These are phyloP conservation scores for Epithemia pelagica DNA, from an alignment of 108 stramenopile species.

Conservation along the genomic window DNA sequence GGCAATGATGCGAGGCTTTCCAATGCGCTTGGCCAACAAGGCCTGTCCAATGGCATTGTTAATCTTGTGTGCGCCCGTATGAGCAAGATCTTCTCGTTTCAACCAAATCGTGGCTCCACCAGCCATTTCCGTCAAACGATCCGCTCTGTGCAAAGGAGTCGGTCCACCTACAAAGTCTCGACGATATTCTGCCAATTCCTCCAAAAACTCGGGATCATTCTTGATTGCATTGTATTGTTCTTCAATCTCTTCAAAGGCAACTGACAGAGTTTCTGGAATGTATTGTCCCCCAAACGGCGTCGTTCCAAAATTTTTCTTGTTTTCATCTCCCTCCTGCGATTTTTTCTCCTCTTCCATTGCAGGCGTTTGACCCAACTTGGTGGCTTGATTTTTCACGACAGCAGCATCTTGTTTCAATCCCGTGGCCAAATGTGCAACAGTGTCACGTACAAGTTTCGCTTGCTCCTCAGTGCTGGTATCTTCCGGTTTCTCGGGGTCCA, in stretches of 20 bases:
- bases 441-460: slow-evolving; percentile 67
- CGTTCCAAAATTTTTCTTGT: slow-evolving; percentile 73
- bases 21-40: slow-evolving; percentile 88
- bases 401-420: slow-evolving; percentile 62
- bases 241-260: slow-evolving; percentile 93
- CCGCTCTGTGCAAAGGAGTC: slow-evolving; percentile 86
- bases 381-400: slow-evolving; percentile 55
- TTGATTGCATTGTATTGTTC: slow-evolving; percentile 72
- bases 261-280: slow-evolving; percentile 96
- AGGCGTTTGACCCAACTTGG: slow-evolving; percentile 60
- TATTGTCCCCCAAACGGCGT: slow-evolving; percentile 89
- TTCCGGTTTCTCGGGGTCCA: slow-evolving; percentile 56
- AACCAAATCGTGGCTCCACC: slow-evolving; percentile 94
- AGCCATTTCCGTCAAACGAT: slow-evolving; percentile 76
- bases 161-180: slow-evolving; percentile 91
- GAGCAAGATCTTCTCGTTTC: slow-evolving; percentile 95
- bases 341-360: background rate
- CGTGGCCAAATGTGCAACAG: slow-evolving; percentile 49
- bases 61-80: slow-evolving; percentile 97
- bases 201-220: slow-evolving; percentile 86
- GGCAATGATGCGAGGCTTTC: slow-evolving; percentile 94
- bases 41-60: slow-evolving; percentile 97
- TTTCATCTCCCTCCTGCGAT: slow-evolving; percentile 21
- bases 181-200: slow-evolving; percentile 84
- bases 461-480: slow-evolving; percentile 65